These are phyloP conservation scores for Arctium lappa DNA, from an alignment of 129 eudicot species.

Conservation along the genomic window DNA sequence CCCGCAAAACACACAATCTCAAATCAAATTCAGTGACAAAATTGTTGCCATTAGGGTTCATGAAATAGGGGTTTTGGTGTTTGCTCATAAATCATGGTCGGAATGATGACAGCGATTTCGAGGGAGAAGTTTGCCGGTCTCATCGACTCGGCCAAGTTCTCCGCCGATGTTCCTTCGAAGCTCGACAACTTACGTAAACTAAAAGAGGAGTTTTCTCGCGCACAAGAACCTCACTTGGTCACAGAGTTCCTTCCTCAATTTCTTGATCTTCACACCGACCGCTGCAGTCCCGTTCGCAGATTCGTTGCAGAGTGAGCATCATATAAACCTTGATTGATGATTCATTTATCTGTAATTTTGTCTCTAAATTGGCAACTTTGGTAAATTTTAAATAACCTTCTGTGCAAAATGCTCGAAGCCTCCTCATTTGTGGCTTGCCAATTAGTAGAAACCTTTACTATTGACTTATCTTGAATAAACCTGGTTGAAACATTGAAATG, in stretches of 20 bases:
- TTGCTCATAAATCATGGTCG: constrained; percentile 31
- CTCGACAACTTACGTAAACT: constrained; percentile 49
- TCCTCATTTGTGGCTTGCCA: not conserved
- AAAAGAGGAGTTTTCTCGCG: constrained; percentile 40
- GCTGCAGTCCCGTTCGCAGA: constrained; percentile 81
- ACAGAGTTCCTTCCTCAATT: constrained; percentile 49
- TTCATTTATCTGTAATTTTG: not conserved
- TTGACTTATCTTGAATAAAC: not conserved
- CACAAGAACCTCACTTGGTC: constrained; percentile 27
- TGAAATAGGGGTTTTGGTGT: constrained; percentile 16
- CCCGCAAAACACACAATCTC: not conserved
- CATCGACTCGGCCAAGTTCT: constrained; percentile 47
- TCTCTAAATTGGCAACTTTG: not conserved
- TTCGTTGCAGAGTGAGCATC: constrained; percentile 52
- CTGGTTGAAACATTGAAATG: not conserved
- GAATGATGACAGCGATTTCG: constrained; percentile 36
- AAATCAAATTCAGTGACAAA: not conserved
- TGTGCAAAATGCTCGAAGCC: not conserved
- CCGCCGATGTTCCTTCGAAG: constrained; percentile 51
- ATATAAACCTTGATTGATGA: constrained; percentile 9
- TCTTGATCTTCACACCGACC: constrained; percentile 53
- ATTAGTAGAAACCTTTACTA: not conserved
- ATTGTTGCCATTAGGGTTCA: constrained; percentile 5
- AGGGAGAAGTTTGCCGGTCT: constrained; percentile 46
- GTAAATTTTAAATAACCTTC: not conserved